Evolutionary conservation across 75 land plant species (phyloP).

Genomic region (Ceratopteris richardii): DNA sequence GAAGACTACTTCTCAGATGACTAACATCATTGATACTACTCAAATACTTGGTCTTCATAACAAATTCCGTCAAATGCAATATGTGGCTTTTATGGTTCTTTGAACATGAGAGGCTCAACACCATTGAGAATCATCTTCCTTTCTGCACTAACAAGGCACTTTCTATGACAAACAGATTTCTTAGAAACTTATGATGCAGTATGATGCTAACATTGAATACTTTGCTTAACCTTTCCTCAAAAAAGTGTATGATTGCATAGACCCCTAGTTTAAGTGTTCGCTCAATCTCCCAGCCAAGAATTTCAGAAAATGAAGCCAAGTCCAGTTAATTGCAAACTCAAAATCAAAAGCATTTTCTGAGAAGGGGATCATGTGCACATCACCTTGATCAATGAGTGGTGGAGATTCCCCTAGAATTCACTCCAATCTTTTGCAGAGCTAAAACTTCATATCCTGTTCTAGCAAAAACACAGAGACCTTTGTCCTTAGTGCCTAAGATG

Average conservation of each 20-base stretch:
- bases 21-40: conserved; percentile 48
- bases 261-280: conserved; percentile 68
- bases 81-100: conserved; percentile 86
- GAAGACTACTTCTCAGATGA: too few species aligned
- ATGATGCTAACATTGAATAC: conserved; percentile 50
- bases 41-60: conserved; percentile 55
- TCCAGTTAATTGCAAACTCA: conserved; percentile 88
- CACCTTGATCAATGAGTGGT: conserved; percentile 61
- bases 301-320: conserved; percentile 63
- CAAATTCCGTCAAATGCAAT: conserved; percentile 58
- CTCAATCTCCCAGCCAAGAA: conserved; percentile 66
- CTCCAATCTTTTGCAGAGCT: conserved; percentile 57
- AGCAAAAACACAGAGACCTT: conserved; percentile 67
- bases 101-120: conserved; percentile 61
- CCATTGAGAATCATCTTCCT: conserved; percentile 25
- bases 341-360: conserved; percentile 55
- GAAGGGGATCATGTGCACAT: conserved; percentile 80
- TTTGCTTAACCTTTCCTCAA: conserved; percentile 38
- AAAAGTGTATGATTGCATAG: conserved; percentile 57
- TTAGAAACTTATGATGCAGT: neutral
- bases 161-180: neutral
- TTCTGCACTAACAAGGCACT: conserved; percentile 36
- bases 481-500: conserved; percentile 29
- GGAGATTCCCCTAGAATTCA: conserved; percentile 68
- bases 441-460: conserved; percentile 77